Percentiles rank a stretch among this genome's conserved stretches.
Conservation (phyloP, 257 asterid genomes). For the Solanum ahanhuiri region DNA sequence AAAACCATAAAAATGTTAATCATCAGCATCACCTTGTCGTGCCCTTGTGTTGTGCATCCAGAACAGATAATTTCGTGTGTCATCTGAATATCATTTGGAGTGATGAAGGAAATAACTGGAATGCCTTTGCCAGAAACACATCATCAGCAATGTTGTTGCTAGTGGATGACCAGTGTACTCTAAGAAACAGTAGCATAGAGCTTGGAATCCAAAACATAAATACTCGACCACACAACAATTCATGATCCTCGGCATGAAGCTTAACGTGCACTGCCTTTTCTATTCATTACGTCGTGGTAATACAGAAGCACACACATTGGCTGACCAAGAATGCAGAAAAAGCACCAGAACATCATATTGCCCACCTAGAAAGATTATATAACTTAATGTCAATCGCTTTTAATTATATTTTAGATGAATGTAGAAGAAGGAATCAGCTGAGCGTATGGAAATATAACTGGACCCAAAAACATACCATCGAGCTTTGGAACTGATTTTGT, state of each 20-base stretch:
- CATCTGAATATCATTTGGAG: background rate
- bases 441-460: background rate
- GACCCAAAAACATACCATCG: slow-evolving; percentile 50
- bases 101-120: background rate
- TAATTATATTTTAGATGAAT: background rate
- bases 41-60: background rate
- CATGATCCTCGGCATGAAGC: background rate
- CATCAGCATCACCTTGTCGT: background rate
- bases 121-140: background rate
- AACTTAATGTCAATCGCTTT: background rate
- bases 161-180: background rate
- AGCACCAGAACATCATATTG: slow-evolving; percentile 92
- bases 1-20: background rate
- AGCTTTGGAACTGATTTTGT: slow-evolving; percentile 72
- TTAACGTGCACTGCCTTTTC: slow-evolving; percentile 17
- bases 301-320: slow-evolving; percentile 86
- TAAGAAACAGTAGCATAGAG: background rate
- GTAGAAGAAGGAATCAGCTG: background rate
- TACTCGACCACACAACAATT: background rate
- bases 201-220: background rate
- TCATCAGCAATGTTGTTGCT: background rate
- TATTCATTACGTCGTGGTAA: slow-evolving; percentile 92
- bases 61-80: background rate
- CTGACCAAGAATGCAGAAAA: slow-evolving; percentile 83
- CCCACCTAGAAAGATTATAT: slow-evolving; percentile 58